Percentiles rank a stretch among this genome's conserved stretches.
Conservation (phyloP, 2,329 filamentous ascomycete genomes). For the Raffaelea arxii region DNA sequence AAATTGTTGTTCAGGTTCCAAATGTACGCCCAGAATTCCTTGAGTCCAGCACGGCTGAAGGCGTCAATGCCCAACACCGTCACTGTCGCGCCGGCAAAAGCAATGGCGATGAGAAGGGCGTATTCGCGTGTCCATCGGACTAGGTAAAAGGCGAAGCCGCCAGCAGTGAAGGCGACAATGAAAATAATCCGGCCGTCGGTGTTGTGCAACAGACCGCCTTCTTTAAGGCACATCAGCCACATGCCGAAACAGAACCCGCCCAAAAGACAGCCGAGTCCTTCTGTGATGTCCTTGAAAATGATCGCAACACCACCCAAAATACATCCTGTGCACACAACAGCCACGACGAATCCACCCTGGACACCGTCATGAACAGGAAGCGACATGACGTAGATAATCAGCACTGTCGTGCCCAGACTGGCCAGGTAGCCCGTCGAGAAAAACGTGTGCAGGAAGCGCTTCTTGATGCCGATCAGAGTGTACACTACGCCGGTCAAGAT, state of each 20-base stretch:
- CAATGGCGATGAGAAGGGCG: slow-evolving; percentile 63
- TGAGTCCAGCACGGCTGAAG: slow-evolving; percentile 79
- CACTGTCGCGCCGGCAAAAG: slow-evolving; percentile 73
- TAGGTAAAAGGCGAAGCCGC: slow-evolving; percentile 65
- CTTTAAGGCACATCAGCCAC: slow-evolving; percentile 76
- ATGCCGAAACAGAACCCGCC: slow-evolving; percentile 80
- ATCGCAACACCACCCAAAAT: slow-evolving; percentile 65
- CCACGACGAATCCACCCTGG: slow-evolving; percentile 81
- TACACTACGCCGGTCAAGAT: slow-evolving; percentile 63
- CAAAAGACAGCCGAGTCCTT: slow-evolving; percentile 72
- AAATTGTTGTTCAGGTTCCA: slow-evolving; percentile 73
- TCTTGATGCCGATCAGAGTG: slow-evolving; percentile 72
- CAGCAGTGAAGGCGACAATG: slow-evolving; percentile 61
- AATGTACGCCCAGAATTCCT: slow-evolving; percentile 92
- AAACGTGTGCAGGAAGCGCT: slow-evolving; percentile 68
- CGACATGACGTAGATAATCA: slow-evolving; percentile 84
- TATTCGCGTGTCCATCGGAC: slow-evolving; percentile 70
- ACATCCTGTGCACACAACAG: slow-evolving; percentile 60
- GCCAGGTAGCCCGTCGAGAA: slow-evolving; percentile 68
- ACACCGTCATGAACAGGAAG: slow-evolving; percentile 64
- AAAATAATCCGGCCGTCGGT: slow-evolving; percentile 60
- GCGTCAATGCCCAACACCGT: slow-evolving; percentile 82
- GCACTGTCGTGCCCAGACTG: slow-evolving; percentile 63
- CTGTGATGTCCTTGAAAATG: slow-evolving; percentile 75
- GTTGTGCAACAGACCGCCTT: slow-evolving; percentile 62